Evolutionary conservation across 129 eudicot genomes (phyloP).

Genomic region (Tagetes patula): DNA sequence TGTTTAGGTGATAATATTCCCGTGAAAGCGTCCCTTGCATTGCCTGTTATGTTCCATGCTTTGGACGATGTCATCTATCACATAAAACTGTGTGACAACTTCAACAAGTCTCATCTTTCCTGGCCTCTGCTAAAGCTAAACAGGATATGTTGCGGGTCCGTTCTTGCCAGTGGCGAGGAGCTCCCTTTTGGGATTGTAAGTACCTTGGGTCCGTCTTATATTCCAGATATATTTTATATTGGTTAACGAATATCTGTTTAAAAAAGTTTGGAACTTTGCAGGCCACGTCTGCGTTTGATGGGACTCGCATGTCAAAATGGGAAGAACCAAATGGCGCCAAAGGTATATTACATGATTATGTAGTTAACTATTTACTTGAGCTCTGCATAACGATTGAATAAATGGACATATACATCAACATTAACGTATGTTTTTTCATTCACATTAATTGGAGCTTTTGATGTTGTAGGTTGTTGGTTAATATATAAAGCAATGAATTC

Average conservation of each 20-base stretch:
- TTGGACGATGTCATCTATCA: slow-evolving; percentile 66
- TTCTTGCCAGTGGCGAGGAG: slow-evolving; percentile 98
- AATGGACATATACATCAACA: neutral
- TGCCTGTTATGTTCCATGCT: slow-evolving; percentile 92
- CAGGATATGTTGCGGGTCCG: slow-evolving; percentile 82
- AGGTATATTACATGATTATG: slow-evolving; percentile 47
- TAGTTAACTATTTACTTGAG: neutral
- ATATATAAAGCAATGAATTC: slow-evolving; percentile 54
- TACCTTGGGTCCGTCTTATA: neutral
- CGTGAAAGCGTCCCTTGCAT: slow-evolving; percentile 69
- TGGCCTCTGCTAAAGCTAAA: slow-evolving; percentile 88
- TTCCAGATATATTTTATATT: neutral
- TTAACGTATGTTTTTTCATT: neutral
- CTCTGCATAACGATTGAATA: slow-evolving; percentile 4
- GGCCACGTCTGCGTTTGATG: slow-evolving; percentile 96
- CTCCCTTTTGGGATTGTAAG: slow-evolving; percentile 97
- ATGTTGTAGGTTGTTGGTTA: slow-evolving; percentile 80
- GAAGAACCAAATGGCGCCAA: slow-evolving; percentile 96
- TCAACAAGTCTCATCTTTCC: slow-evolving; percentile 48
- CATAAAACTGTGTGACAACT: slow-evolving; percentile 33
- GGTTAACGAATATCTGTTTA: slow-evolving; percentile 14
- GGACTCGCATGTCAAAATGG: slow-evolving; percentile 87
- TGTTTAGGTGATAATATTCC: slow-evolving; percentile 61
- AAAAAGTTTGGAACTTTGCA: slow-evolving; percentile 29
- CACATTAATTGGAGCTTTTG: slow-evolving; percentile 15